Evolutionary conservation across 139 green algal genomes (phyloP).

Genomic region (Picochlorum costavermella): DNA sequence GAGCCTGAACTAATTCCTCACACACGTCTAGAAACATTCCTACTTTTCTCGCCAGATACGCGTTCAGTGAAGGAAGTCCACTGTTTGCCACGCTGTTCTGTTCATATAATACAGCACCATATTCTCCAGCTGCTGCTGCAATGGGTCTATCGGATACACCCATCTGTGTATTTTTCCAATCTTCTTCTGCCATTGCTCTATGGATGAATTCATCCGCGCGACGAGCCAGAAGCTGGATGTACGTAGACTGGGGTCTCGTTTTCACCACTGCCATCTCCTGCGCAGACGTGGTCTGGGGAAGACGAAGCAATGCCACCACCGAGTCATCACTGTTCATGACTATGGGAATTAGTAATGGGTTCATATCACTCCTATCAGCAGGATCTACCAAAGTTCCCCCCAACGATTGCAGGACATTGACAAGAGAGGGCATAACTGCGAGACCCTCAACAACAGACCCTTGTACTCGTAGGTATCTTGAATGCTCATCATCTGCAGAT

Average conservation of each 20-base stretch:
- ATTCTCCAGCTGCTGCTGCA: constrained; percentile 34
- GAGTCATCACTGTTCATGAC: constrained; percentile 10
- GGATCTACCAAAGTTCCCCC: constrained; percentile 42
- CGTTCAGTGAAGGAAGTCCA: constrained; percentile 34
- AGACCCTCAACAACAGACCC: not conserved
- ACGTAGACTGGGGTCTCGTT: constrained; percentile 28
- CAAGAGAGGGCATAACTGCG: not conserved
- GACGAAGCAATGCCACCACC: constrained; percentile 59
- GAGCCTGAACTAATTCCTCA: constrained; percentile 47
- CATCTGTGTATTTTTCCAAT: constrained; percentile 18
- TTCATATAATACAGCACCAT: constrained; percentile 41
- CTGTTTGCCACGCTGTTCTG: constrained; percentile 28
- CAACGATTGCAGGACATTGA: constrained; percentile 53
- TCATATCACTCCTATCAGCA: constrained; percentile 44
- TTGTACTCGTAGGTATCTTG: too few species aligned
- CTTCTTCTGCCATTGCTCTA: constrained; percentile 62
- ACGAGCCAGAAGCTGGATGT: constrained; percentile 50
- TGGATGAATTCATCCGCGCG: constrained; percentile 65
- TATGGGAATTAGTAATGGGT: constrained; percentile 67
- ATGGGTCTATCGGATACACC: constrained; percentile 10
- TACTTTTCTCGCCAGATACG: constrained; percentile 55
- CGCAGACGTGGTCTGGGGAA: constrained; percentile 34
- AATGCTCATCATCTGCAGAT: too few species aligned
- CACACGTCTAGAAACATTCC: constrained; percentile 68
- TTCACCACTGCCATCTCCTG: constrained; percentile 51